Conservation (phyloP, 768 basidiomycete genomes). For the Lentinula guzmanii region DNA sequence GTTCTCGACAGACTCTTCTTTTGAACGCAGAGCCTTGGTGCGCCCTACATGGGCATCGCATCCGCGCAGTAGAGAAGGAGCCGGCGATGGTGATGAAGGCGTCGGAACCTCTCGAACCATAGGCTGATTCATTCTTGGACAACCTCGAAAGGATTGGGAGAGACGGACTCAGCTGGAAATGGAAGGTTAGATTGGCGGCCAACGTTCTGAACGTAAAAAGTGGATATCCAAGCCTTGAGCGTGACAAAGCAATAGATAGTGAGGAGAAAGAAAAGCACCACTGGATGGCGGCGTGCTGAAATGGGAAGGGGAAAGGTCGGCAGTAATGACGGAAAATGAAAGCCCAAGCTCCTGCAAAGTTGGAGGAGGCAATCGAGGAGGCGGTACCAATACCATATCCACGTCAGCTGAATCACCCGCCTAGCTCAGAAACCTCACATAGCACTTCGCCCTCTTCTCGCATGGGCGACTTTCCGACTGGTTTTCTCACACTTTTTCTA, state of each 20-base stretch:
- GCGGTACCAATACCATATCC: conserved; percentile 43
- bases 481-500: conserved; percentile 73
- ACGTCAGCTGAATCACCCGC: conserved; percentile 52
- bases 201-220: too few species aligned
- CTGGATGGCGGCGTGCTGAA: conserved; percentile 71
- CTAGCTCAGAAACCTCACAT: conserved; percentile 39
- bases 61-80: too few species aligned
- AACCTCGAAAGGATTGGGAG: too few species aligned
- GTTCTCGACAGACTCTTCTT: too few species aligned
- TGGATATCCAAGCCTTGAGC: conserved; percentile 81
- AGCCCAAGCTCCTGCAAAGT: conserved; percentile 73
- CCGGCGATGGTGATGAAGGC: too few species aligned
- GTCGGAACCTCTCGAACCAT: too few species aligned
- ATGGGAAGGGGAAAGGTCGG: conserved; percentile 67
- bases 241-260: conserved; percentile 80
- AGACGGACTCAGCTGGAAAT: too few species aligned
- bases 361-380: conserved; percentile 66
- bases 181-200: too few species aligned
- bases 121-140: too few species aligned
- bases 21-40: too few species aligned
- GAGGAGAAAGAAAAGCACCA: conserved; percentile 75
- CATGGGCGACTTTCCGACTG: conserved; percentile 58
- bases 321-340: conserved; percentile 59
- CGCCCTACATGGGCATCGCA: too few species aligned
- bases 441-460: conserved; percentile 33